Conservation (phyloP, 1,284 basidiomycete species). For the Pyrrhoderma lamaoense region DNA sequence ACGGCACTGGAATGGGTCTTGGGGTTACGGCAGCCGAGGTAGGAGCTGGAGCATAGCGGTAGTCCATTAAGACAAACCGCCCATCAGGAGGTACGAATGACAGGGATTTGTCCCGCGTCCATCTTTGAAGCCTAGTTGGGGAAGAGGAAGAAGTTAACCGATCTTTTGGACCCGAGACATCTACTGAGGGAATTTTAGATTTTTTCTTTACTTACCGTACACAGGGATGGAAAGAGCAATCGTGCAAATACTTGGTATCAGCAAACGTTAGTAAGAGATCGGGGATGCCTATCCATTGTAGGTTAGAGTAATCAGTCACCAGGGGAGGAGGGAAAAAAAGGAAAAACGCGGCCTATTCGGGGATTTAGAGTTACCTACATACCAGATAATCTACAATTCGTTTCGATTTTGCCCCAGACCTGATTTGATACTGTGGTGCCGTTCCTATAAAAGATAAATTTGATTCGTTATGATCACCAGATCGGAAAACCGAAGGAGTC, state of each 20-base stretch:
- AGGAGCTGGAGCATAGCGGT: constrained; percentile 54
- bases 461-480: neutral
- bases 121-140: constrained; percentile 60
- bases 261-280: constrained; percentile 79
- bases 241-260: constrained; percentile 67
- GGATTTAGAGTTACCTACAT: constrained; percentile 12
- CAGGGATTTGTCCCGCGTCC: constrained; percentile 71
- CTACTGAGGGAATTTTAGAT: neutral
- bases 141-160: neutral
- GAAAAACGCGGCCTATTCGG: neutral
- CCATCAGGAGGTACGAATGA: constrained; percentile 96
- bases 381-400: constrained; percentile 80
- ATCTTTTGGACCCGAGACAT: neutral
- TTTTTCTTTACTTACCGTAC: constrained; percentile 52
- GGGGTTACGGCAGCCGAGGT: constrained; percentile 23
- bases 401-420: constrained; percentile 76
- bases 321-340: neutral
- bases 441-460: constrained; percentile 38
- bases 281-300: constrained; percentile 60
- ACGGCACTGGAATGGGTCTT: constrained; percentile 54
- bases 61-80: constrained; percentile 81
- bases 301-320: constrained; percentile 6
- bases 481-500: neutral
- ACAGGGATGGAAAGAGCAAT: constrained; percentile 88
- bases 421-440: constrained; percentile 67